Percentiles rank a stretch among this genome's conserved stretches.
phyloP scores from a whole-genome alignment of 169 alveolate species.

The Plasmodium blacklocki region DNA sequence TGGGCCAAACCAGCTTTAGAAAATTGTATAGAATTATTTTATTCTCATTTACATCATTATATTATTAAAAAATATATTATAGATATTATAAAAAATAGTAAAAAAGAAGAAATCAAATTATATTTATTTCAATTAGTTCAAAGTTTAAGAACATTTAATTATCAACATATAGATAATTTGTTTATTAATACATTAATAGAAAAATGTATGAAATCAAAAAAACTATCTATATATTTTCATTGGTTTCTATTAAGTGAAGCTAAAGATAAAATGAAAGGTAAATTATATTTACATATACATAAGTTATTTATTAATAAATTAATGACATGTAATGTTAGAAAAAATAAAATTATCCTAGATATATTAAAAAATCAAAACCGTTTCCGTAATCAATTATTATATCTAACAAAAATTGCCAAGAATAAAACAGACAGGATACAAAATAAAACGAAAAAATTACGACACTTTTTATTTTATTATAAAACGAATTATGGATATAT shows the following conservation, averaged over 20 bases:
- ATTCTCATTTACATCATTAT: slow-evolving; percentile 56
- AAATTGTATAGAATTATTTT: slow-evolving; percentile 78
- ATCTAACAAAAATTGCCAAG: slow-evolving; percentile 44
- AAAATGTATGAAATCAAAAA: slow-evolving; percentile 46
- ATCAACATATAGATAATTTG: slow-evolving; percentile 32
- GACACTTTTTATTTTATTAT: slow-evolving; percentile 42
- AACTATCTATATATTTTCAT: slow-evolving; percentile 49
- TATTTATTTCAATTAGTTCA: slow-evolving; percentile 63
- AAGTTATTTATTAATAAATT: slow-evolving; percentile 48
- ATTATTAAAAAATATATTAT: slow-evolving; percentile 53
- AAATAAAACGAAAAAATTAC: slow-evolving; percentile 57
- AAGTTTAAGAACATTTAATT: slow-evolving; percentile 37
- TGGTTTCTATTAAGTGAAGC: slow-evolving; percentile 74
- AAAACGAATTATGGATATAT: slow-evolving; percentile 49
- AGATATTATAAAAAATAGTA: slow-evolving; percentile 32
- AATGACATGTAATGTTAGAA: slow-evolving; percentile 27
- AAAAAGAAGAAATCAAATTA: slow-evolving; percentile 51
- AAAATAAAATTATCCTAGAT: slow-evolving; percentile 31
- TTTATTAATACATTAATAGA: slow-evolving; percentile 55
- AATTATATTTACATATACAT: slow-evolving; percentile 44
- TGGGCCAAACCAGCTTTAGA: slow-evolving; percentile 77
- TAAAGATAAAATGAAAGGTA: slow-evolving; percentile 49
- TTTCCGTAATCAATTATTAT: slow-evolving; percentile 64
- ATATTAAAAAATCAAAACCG: slow-evolving; percentile 69
- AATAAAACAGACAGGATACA: slow-evolving; percentile 55